Conservation (phyloP, 495 filamentous ascomycete genomes). For the Letharia columbiana region DNA sequence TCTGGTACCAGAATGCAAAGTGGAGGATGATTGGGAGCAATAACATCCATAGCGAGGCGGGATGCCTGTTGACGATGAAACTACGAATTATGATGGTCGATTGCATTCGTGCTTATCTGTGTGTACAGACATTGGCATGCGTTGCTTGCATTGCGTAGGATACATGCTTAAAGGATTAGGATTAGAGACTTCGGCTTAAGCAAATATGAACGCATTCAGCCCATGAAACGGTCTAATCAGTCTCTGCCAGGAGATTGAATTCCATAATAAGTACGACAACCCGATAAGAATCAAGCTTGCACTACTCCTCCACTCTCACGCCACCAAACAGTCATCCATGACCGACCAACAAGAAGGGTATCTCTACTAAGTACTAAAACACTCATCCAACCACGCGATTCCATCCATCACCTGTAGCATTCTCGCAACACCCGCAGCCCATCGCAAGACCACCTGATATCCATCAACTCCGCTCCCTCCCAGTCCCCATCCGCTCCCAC, state of each 20-base stretch:
- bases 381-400: neutral
- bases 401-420: neutral
- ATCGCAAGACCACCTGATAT: neutral
- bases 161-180: neutral
- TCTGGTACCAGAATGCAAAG: conserved; percentile 18
- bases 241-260: neutral
- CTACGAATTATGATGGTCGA: conserved; percentile 5
- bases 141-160: neutral
- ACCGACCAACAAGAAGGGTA: conserved; percentile 11
- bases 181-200: neutral
- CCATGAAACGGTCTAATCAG: neutral
- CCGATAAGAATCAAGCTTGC: neutral
- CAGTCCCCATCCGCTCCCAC: neutral
- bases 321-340: neutral
- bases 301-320: neutral
- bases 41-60: conserved; percentile 11
- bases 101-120: neutral
- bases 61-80: neutral
- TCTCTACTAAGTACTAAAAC: conserved; percentile 3
- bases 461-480: neutral
- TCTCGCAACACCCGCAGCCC: neutral
- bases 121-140: conserved; percentile 4
- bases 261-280: neutral
- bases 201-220: neutral
- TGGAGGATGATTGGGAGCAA: conserved; percentile 17